phyloP scores from a whole-genome alignment of 345 rosid species.

The Syzygium grande region DNA sequence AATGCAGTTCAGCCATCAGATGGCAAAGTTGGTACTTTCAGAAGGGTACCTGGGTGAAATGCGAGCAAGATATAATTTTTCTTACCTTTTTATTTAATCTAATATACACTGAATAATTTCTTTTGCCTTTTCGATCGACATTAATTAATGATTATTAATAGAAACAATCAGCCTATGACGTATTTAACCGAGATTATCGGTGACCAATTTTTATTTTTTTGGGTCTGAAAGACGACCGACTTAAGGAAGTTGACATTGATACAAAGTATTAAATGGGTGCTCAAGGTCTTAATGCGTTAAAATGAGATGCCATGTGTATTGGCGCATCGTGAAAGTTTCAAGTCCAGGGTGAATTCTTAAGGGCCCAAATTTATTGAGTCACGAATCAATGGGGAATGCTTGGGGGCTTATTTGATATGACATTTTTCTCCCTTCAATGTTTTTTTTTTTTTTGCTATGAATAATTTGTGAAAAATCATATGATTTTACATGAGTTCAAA shows the following conservation, averaged over 20 bases:
- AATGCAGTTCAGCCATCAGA: background rate
- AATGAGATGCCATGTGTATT: background rate
- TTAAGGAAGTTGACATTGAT: background rate
- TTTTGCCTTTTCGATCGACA: background rate
- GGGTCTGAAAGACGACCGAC: no score
- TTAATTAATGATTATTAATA: background rate
- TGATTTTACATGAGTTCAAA: background rate
- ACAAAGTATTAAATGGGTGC: background rate
- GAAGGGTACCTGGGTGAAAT: background rate
- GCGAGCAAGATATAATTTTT: background rate
- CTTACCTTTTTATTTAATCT: background rate
- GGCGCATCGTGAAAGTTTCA: background rate
- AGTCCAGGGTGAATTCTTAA: background rate
- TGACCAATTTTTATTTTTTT: background rate
- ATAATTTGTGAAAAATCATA: background rate
- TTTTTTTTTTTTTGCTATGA: background rate
- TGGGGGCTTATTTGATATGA: no score
- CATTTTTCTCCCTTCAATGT: slow-evolving; percentile 9
- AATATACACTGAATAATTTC: background rate
- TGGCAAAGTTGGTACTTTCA: background rate
- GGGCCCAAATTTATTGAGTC: background rate
- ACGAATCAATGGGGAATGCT: background rate
- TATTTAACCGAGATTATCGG: background rate
- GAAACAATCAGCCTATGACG: background rate
- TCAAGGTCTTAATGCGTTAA: background rate